Evolutionary conservation across 257 asterid species (phyloP).

Genomic region (Solanum gracilifrons): DNA sequence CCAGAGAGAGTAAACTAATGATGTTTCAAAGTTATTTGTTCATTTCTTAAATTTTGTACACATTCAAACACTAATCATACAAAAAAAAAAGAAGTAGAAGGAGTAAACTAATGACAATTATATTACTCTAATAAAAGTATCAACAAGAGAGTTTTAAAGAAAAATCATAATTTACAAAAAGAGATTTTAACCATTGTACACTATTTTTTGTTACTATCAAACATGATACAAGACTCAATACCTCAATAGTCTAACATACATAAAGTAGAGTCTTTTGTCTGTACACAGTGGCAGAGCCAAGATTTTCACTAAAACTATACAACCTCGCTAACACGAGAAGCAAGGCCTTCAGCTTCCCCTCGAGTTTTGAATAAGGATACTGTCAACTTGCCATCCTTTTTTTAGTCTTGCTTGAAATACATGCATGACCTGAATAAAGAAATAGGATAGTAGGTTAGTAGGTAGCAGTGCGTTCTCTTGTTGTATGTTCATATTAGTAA

Average conservation of each 20-base stretch:
- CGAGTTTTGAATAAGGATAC: not conserved
- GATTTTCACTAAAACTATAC: not conserved
- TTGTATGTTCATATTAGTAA: not conserved
- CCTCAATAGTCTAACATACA: not conserved
- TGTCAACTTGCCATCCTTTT: not conserved
- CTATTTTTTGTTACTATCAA: not conserved
- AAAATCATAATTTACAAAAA: not conserved
- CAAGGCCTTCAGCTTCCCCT: not conserved
- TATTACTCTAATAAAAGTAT: not conserved
- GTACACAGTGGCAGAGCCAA: fast-evolving
- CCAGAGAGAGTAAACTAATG: not conserved
- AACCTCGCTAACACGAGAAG: fast-evolving
- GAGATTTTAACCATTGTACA: not conserved
- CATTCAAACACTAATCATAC: not conserved
- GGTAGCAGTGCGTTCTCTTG: not conserved
- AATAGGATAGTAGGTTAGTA: not conserved
- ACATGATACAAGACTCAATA: not conserved
- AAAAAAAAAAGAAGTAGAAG: not conserved
- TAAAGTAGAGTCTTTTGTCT: not conserved
- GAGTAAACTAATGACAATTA: not conserved
- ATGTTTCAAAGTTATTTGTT: not conserved
- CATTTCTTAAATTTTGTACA: not conserved
- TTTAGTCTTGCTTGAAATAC: not conserved
- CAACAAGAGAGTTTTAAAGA: not conserved
- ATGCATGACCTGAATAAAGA: not conserved